Conservation (phyloP, 1,284 basidiomycete species). For the Puccinia horiana region DNA sequence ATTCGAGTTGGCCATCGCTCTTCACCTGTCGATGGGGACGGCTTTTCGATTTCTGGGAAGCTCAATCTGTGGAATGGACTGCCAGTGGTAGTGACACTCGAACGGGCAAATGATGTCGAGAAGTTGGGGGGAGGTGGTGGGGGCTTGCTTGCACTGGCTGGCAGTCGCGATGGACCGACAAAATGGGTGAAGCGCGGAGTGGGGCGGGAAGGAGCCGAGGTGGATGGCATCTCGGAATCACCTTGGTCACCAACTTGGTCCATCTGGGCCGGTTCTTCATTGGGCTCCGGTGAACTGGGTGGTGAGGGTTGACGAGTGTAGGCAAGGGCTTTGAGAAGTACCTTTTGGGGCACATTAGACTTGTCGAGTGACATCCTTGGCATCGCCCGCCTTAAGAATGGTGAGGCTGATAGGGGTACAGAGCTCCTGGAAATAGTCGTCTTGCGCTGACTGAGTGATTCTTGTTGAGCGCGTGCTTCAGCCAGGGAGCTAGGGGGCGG, state of each 20-base stretch:
- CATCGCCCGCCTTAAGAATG: slow-evolving; percentile 24
- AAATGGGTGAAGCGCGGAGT: slow-evolving; percentile 40
- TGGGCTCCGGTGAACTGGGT: slow-evolving; percentile 13
- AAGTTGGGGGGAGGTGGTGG: slow-evolving; percentile 6
- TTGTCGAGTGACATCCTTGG: slow-evolving; percentile 25
- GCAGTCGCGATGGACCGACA: slow-evolving; percentile 36
- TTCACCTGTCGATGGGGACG: slow-evolving; percentile 13
- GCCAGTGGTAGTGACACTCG: slow-evolving; percentile 11
- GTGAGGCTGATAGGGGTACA: slow-evolving; percentile 37
- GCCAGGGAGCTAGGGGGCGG: slow-evolving; percentile 31
- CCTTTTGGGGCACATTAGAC: slow-evolving; percentile 36
- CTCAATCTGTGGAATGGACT: slow-evolving; percentile 40
- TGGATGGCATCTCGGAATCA: slow-evolving; percentile 8
- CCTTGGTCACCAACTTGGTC: background rate
- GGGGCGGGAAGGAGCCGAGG: background rate
- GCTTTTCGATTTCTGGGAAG: slow-evolving; percentile 12
- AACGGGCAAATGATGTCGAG: slow-evolving; percentile 20
- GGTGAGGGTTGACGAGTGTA: slow-evolving; percentile 17
- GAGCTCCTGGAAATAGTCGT: background rate
- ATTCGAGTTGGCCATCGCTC: slow-evolving; percentile 41
- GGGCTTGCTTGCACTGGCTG: slow-evolving; percentile 24
- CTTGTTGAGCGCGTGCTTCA: slow-evolving; percentile 35
- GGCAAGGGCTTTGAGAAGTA: slow-evolving; percentile 44
- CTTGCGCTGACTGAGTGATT: slow-evolving; percentile 26
- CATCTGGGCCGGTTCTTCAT: background rate